Evolutionary conservation across 495 filamentous ascomycete species (phyloP).

Genomic region (Diplogelasinospora grovesii): DNA sequence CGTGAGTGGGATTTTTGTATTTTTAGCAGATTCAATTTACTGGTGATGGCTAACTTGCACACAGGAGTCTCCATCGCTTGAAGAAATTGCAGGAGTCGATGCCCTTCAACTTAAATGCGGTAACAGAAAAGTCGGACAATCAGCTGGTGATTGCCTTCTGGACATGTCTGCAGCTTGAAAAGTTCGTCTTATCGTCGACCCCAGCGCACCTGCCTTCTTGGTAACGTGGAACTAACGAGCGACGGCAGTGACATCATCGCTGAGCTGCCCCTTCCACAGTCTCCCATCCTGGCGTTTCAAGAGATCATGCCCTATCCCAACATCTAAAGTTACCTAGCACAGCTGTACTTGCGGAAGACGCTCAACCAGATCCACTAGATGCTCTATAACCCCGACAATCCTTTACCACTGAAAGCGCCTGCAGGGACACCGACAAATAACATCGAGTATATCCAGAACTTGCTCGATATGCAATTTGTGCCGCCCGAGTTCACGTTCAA

Average conservation of each 20-base stretch:
- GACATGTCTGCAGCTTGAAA: slow-evolving; percentile 92
- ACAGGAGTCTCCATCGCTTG: slow-evolving; percentile 38
- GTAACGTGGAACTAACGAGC: too few species aligned
- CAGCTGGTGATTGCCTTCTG: slow-evolving; percentile 77
- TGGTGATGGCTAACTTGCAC: slow-evolving; percentile 2
- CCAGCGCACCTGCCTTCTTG: too few species aligned
- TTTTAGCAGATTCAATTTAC: too few species aligned
- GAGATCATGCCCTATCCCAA: slow-evolving; percentile 60
- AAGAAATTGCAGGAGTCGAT: slow-evolving; percentile 26
- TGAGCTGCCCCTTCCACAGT: slow-evolving; percentile 77
- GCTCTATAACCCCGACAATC: slow-evolving; percentile 60
- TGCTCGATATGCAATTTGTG: slow-evolving; percentile 37
- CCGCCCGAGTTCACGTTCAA: slow-evolving; percentile 53
- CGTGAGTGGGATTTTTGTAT: too few species aligned
- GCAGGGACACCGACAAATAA: slow-evolving; percentile 5
- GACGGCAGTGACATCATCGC: slow-evolving; percentile 91
- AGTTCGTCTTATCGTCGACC: too few species aligned
- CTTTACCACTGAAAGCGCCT: neutral
- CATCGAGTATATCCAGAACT: slow-evolving; percentile 44
- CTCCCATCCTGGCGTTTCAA: slow-evolving; percentile 67
- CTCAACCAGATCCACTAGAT: slow-evolving; percentile 78
- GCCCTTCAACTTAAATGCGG: slow-evolving; percentile 13
- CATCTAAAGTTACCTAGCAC: slow-evolving; percentile 71
- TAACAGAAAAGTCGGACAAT: slow-evolving; percentile 40
- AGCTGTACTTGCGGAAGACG: slow-evolving; percentile 77